Evolutionary conservation across 768 basidiomycete species (phyloP), one percentile per base, ranked within the genome.

Genomic region (Leccinum variicolor): DNA sequence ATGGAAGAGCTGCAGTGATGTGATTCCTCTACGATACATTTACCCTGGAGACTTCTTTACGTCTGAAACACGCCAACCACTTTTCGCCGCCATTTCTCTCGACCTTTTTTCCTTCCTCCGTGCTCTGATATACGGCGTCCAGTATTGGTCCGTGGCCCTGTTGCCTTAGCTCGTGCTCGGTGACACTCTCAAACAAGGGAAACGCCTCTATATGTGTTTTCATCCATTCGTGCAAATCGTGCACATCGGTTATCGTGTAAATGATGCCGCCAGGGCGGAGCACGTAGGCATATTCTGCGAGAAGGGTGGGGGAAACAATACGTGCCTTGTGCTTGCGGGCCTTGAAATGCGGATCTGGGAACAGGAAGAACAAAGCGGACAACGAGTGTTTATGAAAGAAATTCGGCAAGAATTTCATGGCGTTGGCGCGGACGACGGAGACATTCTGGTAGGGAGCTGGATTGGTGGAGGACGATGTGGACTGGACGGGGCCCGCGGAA

Each of bases 341-440:
- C 73, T 99, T 98, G 83, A 99, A 99, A 73, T 98, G 97, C 0
- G 97, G 97, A 74, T 99, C 97, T 43, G 97, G 97, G 75, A 98
- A 99, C 57, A 98, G 83, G 79, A 99, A 98, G 77, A 99, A 99
- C 51, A 99, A 80, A 50, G 96, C 87, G 19, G 90, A 87, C 36
- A 99, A 79, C 61, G 96, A 96, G 56, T 87, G 87, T 69, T 95
- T 94, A 23, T 81, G 69, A 73, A 99, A 97, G 74, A 94, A 98
- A 74, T 98, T 98, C 6, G 95, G 91, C 55, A 98, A 80, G 73
- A 98, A 98, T 76, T 98, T 98, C 95, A 98, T 98, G 49, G 94
- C 90, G 71, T 99, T 99, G 14, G 92, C 95, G 51, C 97, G 87
- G 61, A 97, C 89, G 61, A 98, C 84, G 34, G 93, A 94, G 54